Evolutionary conservation across 2,329 filamentous ascomycete genomes (phyloP), one percentile per base, ranked within the genome.

Genomic region (Pyrenochaeta sp.): DNA sequence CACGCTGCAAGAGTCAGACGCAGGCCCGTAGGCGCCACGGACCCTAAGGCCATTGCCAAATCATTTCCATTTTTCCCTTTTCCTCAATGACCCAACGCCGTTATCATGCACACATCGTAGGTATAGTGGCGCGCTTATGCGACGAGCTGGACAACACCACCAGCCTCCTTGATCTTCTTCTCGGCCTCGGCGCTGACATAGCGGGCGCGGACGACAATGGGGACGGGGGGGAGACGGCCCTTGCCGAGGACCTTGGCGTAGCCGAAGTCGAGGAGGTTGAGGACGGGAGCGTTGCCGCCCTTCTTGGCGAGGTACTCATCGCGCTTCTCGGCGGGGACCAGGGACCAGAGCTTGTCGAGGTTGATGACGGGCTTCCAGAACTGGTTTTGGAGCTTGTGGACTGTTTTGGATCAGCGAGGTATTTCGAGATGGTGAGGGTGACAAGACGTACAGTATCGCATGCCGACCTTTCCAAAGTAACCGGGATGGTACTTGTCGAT

Each of bases 301-400:
- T 90, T 90, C 76, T 88, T 85, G 71, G 79, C 77, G 71, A 96
- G 76, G 85, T 97, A 97, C 78, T 90, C 86, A 35, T 96, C 91
- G 72, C 95, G 93, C 77, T 90, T 86, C 81, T 99, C 94, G 64
- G 80, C 78, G 73, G 95, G 94, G 74, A 99, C 86, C 72, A 99
- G 90, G 51, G 92, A 88, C 90, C 91, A 96, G 65, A 99, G 88
- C 93, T 97, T 99, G 81, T 97, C 94, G 69, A 99, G 82, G 85
- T 99, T 99, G 87, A 99, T 88, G 68, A 90, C 85, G 63, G 94
- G 94, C 83, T 96, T 96, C 94, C 93, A 99, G 85, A 93, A 91
- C 75, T 95, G 88, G 84, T 93, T 93, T 73, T 86, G 84, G 74
- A 90, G 87, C 81, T 94, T 92, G 85, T 97, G 93, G 89, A 96